Conservation (phyloP, 2,329 filamentous ascomycete species). For the Paracamarosporium sp. region DNA sequence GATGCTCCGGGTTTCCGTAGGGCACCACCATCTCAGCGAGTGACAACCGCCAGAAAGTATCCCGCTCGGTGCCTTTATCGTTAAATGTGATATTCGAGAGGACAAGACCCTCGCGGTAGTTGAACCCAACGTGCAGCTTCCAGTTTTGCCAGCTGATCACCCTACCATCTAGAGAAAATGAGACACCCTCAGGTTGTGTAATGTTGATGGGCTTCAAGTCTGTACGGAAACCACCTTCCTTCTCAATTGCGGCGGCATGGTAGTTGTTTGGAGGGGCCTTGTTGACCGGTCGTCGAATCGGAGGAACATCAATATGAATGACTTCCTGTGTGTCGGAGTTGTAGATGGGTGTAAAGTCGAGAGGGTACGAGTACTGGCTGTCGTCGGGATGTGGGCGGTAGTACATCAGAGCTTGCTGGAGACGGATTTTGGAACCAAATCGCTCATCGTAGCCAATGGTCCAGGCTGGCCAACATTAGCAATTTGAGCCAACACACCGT, state of each 20-base stretch:
- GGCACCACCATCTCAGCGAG: slow-evolving; percentile 94
- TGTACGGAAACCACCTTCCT: slow-evolving; percentile 75
- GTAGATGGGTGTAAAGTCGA: slow-evolving; percentile 94
- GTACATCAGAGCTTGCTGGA: slow-evolving; percentile 96
- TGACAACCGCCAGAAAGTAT: slow-evolving; percentile 87
- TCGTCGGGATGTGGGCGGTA: slow-evolving; percentile 86
- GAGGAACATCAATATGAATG: slow-evolving; percentile 83
- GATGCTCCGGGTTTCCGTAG: slow-evolving; percentile 81
- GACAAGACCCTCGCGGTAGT: slow-evolving; percentile 90
- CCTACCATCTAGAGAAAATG: slow-evolving; percentile 77
- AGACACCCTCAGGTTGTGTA: slow-evolving; percentile 87
- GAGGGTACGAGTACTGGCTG: slow-evolving; percentile 87
- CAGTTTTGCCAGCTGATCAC: slow-evolving; percentile 90
- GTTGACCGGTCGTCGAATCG: slow-evolving; percentile 76
- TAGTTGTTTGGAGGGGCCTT: slow-evolving; percentile 80
- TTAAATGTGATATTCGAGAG: slow-evolving; percentile 90
- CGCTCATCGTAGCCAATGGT: slow-evolving; percentile 94
- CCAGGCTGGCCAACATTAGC: slow-evolving; percentile 66
- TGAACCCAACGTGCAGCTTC: slow-evolving; percentile 92
- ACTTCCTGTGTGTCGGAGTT: slow-evolving; percentile 80
- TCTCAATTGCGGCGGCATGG: slow-evolving; percentile 74
- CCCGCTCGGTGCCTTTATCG: slow-evolving; percentile 77
- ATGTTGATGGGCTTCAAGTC: slow-evolving; percentile 88
- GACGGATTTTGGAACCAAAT: slow-evolving; percentile 76
- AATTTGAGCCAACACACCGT: not conserved